Conservation (phyloP, 2,329 filamentous ascomycete species). For the Cladosporium cucumerinum region DNA sequence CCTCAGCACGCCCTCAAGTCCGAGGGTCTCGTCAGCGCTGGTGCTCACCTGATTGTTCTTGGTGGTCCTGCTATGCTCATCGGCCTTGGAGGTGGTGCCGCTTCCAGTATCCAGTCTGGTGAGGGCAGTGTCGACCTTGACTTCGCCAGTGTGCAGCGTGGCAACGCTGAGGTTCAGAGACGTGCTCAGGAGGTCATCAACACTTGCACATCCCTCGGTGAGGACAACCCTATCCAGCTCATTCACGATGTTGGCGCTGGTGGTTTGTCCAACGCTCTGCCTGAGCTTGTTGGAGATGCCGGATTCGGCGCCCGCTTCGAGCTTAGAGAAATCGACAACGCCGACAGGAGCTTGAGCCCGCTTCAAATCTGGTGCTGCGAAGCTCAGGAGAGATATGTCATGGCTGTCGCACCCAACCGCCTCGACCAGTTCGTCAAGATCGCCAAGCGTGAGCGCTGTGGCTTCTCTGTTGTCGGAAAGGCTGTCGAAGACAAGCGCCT, state of each 20-base stretch:
- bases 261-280: constrained; percentile 78
- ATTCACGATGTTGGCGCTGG: constrained; percentile 98
- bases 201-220: constrained; percentile 78
- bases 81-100: constrained; percentile 89
- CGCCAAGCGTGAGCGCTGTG: constrained; percentile 77
- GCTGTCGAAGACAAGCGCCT: constrained; percentile 71
- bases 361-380: constrained; percentile 98
- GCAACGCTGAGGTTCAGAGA: constrained; percentile 93
- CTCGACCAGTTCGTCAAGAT: constrained; percentile 72
- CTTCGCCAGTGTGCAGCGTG: constrained; percentile 94
- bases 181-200: constrained; percentile 98
- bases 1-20: constrained; percentile 89
- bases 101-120: constrained; percentile 83
- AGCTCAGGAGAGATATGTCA: constrained; percentile 91
- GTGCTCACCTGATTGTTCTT: constrained; percentile 88
- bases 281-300: constrained; percentile 88
- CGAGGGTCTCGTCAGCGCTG: constrained; percentile 71
- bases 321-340: constrained; percentile 87
- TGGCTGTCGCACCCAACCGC: constrained; percentile 77
- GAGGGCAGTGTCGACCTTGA: constrained; percentile 90
- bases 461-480: constrained; percentile 85
- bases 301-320: constrained; percentile 89
- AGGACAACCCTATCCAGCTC: constrained; percentile 86
- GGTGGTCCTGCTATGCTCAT: constrained; percentile 98
- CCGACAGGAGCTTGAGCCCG: constrained; percentile 87